Evolutionary conservation across 2,329 filamentous ascomycete species (phyloP).

Genomic region (Trichoderma atrobrunneum): DNA sequence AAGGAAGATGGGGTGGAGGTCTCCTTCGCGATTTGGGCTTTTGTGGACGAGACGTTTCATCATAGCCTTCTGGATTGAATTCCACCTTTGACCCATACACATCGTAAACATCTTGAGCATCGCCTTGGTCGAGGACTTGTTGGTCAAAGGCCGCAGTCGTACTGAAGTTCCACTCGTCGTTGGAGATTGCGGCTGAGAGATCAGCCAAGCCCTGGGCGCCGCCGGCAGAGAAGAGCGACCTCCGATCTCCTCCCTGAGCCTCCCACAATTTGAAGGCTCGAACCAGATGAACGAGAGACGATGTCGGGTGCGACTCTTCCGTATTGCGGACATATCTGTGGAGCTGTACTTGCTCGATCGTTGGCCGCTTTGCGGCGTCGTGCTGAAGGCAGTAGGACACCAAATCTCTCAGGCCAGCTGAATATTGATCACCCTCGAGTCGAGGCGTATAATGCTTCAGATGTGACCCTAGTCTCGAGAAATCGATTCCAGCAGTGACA

Average conservation of each 20-base stretch:
- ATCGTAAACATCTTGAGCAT: slow-evolving; percentile 58
- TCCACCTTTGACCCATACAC: slow-evolving; percentile 59
- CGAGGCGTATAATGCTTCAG: slow-evolving; percentile 62
- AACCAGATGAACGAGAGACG: slow-evolving; percentile 62
- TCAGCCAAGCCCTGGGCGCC: slow-evolving; percentile 55
- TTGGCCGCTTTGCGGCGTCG: slow-evolving; percentile 65
- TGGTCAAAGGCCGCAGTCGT: slow-evolving; percentile 64
- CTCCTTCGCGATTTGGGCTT: slow-evolving; percentile 54
- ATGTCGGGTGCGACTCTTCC: slow-evolving; percentile 59
- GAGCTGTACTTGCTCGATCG: slow-evolving; percentile 65
- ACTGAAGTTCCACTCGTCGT: slow-evolving; percentile 67
- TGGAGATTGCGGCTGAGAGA: slow-evolving; percentile 43
- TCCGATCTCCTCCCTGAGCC: slow-evolving; percentile 66
- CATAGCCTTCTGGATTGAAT: slow-evolving; percentile 41
- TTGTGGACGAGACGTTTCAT: slow-evolving; percentile 49
- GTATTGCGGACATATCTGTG: slow-evolving; percentile 69
- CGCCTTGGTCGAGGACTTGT: slow-evolving; percentile 51
- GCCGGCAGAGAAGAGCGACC: slow-evolving; percentile 59
- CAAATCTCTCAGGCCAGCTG: slow-evolving; percentile 64
- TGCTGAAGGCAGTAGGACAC: slow-evolving; percentile 71
- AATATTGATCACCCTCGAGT: slow-evolving; percentile 70
- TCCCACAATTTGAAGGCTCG: slow-evolving; percentile 75
- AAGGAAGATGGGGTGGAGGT: slow-evolving; percentile 57
- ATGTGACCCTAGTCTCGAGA: slow-evolving; percentile 52
- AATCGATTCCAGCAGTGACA: slow-evolving; percentile 50